A percentile compares a stretch with the other conserved stretches of the same genome.
Evolutionary conservation across 208 protist species (phyloP).

Genomic region (Trichomonas gallinae): DNA sequence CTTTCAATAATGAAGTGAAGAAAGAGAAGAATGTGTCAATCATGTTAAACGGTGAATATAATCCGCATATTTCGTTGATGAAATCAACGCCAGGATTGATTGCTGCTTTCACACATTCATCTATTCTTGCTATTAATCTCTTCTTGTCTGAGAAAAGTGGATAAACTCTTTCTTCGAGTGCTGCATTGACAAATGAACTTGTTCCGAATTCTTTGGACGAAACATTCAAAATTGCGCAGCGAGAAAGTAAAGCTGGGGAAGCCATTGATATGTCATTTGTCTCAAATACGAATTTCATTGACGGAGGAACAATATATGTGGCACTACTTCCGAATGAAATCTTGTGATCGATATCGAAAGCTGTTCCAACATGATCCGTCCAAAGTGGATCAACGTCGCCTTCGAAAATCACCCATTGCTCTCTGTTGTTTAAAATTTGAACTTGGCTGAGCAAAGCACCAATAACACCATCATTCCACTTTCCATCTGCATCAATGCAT

Average conservation of each 20-base stretch:
- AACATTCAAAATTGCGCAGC: slow-evolving; percentile 92
- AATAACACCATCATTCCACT: slow-evolving; percentile 61
- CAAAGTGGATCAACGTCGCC: slow-evolving; percentile 92
- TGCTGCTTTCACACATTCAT: neutral
- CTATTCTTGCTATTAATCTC: neutral
- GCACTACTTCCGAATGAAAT: slow-evolving; percentile 80
- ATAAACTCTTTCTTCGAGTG: neutral
- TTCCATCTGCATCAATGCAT: slow-evolving; percentile 52
- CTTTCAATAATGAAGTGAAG: neutral
- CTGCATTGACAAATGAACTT: neutral
- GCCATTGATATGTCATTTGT: slow-evolving; percentile 83
- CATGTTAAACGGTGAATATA: neutral
- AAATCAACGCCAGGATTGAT: neutral
- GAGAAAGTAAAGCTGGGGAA: slow-evolving; percentile 87
- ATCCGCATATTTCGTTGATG: neutral
- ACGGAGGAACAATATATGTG: slow-evolving; percentile 69
- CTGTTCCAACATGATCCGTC: slow-evolving; percentile 97
- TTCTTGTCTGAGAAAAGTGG: neutral
- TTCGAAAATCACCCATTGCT: slow-evolving; percentile 88
- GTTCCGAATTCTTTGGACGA: slow-evolving; percentile 71
- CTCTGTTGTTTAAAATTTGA: slow-evolving; percentile 41
- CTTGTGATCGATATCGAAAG: slow-evolving; percentile 91
- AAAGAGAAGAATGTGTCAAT: neutral
- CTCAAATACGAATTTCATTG: slow-evolving; percentile 86
- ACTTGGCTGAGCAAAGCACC: slow-evolving; percentile 55